Evolutionary conservation across 495 filamentous ascomycete species (phyloP), one percentile per base, ranked within the genome.

Genomic region (Ramalina intermedia): DNA sequence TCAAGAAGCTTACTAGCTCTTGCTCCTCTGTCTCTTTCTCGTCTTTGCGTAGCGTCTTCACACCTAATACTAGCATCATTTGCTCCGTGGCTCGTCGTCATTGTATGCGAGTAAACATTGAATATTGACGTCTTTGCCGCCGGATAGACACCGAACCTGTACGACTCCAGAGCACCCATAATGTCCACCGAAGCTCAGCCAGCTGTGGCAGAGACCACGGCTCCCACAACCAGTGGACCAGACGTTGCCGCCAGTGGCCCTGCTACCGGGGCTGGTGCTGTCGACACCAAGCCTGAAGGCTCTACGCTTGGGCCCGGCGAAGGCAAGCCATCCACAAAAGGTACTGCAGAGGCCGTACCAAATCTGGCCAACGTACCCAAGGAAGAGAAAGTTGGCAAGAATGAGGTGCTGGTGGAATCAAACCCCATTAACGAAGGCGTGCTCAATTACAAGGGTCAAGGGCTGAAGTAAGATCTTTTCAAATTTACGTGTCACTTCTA

Each of bases 371-470:
- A 65, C 41, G 61, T 60, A 27, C 53, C 63, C 41, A 67, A 71
- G 58, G 68, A 70, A 52, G 56, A 63, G 48, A 71, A 70, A 63
- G 58, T 61, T 37, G 63, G 53, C 35, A 59, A 61, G 42, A 62
- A 62, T 40, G 61, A 61, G 23, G 66, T 71, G 51, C 71, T 74
- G 51, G 72, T 78, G 54, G 74, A 80, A 63, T 53, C 66, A 11
- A 68, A 82, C 66, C 79, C 78, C 35, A 69, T 84, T 51, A 75
- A 76, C 54, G 82, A 89, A 61, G 90, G 90, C 51, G 68, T 70
- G 53, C 76, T 94, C 37, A 82, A 81, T 57, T 82, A 89, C 82
- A 94, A 94, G 76, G 83, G 73, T 50, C 81, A 86, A 38, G 87
- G 87, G 69, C 78, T 94, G 65, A 90, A 94, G 90, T 96, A 79